phyloP scores from a whole-genome alignment of 2,329 filamentous ascomycete species.

The Aspergillus ochraceoroseus region DNA sequence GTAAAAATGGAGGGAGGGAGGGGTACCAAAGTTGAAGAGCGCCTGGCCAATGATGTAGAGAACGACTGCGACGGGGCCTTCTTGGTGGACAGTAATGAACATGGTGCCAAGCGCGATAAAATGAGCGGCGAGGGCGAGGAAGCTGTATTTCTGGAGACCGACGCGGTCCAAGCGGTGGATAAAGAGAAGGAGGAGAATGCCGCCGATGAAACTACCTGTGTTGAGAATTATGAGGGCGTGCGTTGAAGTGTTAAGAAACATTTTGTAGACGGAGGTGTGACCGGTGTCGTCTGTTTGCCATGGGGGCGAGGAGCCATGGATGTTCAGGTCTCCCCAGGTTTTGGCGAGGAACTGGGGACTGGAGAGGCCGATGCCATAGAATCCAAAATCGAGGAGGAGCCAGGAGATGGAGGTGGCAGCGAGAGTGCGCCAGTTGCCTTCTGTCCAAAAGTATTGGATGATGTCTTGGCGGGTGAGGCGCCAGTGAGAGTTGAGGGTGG shows the following conservation, averaged over 20 bases:
- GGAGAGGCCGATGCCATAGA: slow-evolving; percentile 53
- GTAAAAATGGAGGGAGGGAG: not conserved
- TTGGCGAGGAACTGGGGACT: slow-evolving; percentile 42
- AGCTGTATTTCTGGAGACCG: slow-evolving; percentile 44
- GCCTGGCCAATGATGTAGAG: slow-evolving; percentile 46
- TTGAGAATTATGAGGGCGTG: slow-evolving; percentile 42
- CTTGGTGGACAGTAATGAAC: slow-evolving; percentile 39
- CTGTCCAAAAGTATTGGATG: slow-evolving; percentile 41
- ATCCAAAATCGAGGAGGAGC: slow-evolving; percentile 55
- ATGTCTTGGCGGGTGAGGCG: slow-evolving; percentile 38
- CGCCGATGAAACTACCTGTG: slow-evolving; percentile 42
- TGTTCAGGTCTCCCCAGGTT: slow-evolving; percentile 36
- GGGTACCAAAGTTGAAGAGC: slow-evolving; percentile 47
- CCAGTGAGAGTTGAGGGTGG: slow-evolving; percentile 43
- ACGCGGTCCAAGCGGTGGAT: slow-evolving; percentile 42
- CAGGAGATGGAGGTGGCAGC: slow-evolving; percentile 49
- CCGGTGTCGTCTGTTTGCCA: slow-evolving; percentile 37
- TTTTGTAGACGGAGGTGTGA: slow-evolving; percentile 42
- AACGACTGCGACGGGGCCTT: slow-evolving; percentile 36
- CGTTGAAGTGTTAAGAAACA: slow-evolving; percentile 38
- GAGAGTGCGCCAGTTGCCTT: slow-evolving; percentile 43
- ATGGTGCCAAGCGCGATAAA: slow-evolving; percentile 44
- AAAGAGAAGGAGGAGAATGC: slow-evolving; percentile 39
- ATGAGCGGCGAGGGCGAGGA: slow-evolving; percentile 40
- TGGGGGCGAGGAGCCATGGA: slow-evolving; percentile 27